Evolutionary conservation across 1,284 basidiomycete species (phyloP).

Genomic region (Neotropicomus parvogracilis): DNA sequence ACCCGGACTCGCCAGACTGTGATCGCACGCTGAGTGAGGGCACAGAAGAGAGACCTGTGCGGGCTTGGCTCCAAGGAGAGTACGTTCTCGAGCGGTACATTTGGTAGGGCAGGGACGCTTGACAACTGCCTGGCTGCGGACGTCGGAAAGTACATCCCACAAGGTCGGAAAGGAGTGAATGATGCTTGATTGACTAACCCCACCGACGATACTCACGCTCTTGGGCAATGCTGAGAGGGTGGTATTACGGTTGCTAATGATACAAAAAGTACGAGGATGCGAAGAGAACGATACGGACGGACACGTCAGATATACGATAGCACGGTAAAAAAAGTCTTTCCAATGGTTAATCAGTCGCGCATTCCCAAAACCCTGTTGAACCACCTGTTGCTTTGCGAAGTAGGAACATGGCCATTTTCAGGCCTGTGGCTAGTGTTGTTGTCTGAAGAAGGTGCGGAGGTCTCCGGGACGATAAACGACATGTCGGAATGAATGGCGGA

Average conservation of each 20-base stretch:
- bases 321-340: constrained; percentile 7
- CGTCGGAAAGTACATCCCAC: constrained; percentile 77
- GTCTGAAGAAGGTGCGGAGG: constrained; percentile 15
- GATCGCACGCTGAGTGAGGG: constrained; percentile 63
- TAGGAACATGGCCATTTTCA: constrained; percentile 15
- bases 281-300: constrained; percentile 15
- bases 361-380: constrained; percentile 27
- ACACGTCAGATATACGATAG: constrained; percentile 24
- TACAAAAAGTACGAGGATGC: constrained; percentile 27
- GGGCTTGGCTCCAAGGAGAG: constrained; percentile 62
- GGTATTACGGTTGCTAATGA: constrained; percentile 34
- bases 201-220: constrained; percentile 4
- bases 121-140: constrained; percentile 70
- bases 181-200: no score
- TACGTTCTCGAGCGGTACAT: constrained; percentile 55
- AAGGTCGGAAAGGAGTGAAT: not conserved
- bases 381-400: constrained; percentile 23
- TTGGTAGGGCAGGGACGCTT: constrained; percentile 61
- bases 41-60: constrained; percentile 75
- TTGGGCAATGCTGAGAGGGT: constrained; percentile 1
- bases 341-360: constrained; percentile 13
- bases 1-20: constrained; percentile 85
- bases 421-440: constrained; percentile 16
- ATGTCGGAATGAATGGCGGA: constrained; percentile 35
- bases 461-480: constrained; percentile 28